These are phyloP conservation scores for Pseudopithomyces maydicus DNA, from an alignment of 2,329 filamentous ascomycete genomes.

Conservation along the genomic window DNA sequence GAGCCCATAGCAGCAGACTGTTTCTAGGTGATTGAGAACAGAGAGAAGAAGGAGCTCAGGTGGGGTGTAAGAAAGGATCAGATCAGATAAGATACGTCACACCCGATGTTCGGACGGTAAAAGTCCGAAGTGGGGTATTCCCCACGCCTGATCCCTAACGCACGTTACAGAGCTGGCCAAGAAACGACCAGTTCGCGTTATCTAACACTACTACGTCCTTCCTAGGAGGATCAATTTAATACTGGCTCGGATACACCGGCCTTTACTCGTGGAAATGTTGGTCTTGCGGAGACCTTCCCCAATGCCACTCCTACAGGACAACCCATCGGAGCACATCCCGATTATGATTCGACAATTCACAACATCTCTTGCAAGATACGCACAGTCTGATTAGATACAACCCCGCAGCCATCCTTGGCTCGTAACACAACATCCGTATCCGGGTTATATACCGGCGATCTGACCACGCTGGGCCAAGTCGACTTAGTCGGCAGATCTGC, in stretches of 20 bases:
- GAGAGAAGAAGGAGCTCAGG: not conserved
- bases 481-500: not conserved
- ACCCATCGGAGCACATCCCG: not conserved
- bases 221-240: no score
- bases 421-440: not conserved
- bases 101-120: slow-evolving; percentile 10
- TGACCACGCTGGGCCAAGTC: not conserved
- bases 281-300: not conserved
- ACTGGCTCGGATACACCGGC: no score
- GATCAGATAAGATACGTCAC: slow-evolving; percentile 12
- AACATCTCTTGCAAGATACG: not conserved
- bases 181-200: no score
- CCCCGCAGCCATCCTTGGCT: not conserved
- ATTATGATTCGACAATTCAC: not conserved
- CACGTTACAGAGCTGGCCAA: not conserved
- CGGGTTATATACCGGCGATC: not conserved
- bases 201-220: no score
- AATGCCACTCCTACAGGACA: not conserved
- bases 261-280: no score
- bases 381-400: slow-evolving; percentile 9
- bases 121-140: slow-evolving; percentile 1
- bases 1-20: not conserved
- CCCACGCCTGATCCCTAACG: not conserved
- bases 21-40: not conserved
- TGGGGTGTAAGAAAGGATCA: not conserved